Evolutionary conservation across 1,139 yeast species (phyloP).

Genomic region (Candida sp.): DNA sequence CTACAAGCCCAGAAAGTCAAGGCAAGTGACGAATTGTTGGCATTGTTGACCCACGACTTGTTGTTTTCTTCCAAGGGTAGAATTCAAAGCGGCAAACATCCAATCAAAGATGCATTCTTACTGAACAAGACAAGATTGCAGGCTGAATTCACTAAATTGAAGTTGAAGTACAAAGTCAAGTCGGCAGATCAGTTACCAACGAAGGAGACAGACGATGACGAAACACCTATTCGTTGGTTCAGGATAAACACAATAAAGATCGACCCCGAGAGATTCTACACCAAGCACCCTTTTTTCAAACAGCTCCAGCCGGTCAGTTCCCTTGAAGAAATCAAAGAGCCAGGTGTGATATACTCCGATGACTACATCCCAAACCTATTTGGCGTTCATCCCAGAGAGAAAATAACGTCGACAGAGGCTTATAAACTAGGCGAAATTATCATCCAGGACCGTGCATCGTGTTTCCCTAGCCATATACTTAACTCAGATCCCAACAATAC

Average conservation of each 20-base stretch:
- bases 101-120: conserved; percentile 81
- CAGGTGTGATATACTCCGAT: conserved; percentile 73
- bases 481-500: conserved; percentile 52
- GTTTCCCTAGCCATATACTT: conserved; percentile 91
- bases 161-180: conserved; percentile 66
- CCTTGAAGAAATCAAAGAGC: conserved; percentile 45
- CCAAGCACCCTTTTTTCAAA: conserved; percentile 41
- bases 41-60: conserved; percentile 80
- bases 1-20: conserved; percentile 34
- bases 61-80: conserved; percentile 78
- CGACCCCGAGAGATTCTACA: conserved; percentile 42
- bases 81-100: conserved; percentile 89
- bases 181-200: conserved; percentile 38
- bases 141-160: conserved; percentile 82
- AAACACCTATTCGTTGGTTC: conserved; percentile 91
- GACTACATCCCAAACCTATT: conserved; percentile 71
- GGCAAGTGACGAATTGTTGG: conserved; percentile 51
- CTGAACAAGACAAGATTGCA: conserved; percentile 78
- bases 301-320: conserved; percentile 52
- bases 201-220: conserved; percentile 47
- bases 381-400: conserved; percentile 81
- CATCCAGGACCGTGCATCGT: conserved; percentile 95
- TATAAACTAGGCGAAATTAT: conserved; percentile 80
- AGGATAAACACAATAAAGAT: conserved; percentile 66
- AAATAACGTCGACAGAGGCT: conserved; percentile 64